Conservation (phyloP, 257 asterid genomes). For the Nicotiana sylvestris region DNA sequence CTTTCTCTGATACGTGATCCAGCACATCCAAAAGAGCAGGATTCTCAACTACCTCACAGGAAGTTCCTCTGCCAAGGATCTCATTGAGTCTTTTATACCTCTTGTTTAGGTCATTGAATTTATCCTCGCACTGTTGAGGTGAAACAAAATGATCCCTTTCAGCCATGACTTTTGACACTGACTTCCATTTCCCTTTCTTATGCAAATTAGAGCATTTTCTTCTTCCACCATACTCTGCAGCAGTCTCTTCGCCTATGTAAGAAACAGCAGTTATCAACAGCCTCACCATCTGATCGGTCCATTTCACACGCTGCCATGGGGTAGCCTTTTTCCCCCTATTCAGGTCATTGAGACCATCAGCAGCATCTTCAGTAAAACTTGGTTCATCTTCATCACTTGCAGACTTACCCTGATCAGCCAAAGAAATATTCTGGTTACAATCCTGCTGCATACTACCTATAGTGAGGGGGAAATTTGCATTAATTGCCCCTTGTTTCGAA, state of each 20-base stretch:
- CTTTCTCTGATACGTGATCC: conserved; percentile 64
- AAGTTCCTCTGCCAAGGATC: conserved; percentile 82
- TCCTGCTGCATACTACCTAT: conserved; percentile 48
- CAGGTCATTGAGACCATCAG: conserved; percentile 25
- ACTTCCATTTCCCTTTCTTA: conserved; percentile 79
- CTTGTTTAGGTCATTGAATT: conserved; percentile 83
- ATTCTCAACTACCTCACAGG: conserved; percentile 81
- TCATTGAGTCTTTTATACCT: conserved; percentile 85
- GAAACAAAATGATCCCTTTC: conserved; percentile 79
- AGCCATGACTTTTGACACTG: conserved; percentile 81
- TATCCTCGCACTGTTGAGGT: conserved; percentile 93
- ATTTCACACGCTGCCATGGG: conserved; percentile 54
- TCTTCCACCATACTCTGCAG: conserved; percentile 38
- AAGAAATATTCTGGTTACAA: conserved; percentile 27
- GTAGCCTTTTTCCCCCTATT: conserved; percentile 49
- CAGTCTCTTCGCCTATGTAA: conserved; percentile 60
- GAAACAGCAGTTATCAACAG: conserved; percentile 71
- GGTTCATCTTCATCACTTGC: conserved; percentile 75
- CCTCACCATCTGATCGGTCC: conserved; percentile 63
- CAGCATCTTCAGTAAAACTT: conserved; percentile 42
- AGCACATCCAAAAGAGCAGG: conserved; percentile 59
- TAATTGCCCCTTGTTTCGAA: conserved; percentile 37
- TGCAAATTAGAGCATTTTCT: conserved; percentile 53
- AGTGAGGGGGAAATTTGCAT: conserved; percentile 45
- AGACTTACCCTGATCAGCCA: conserved; percentile 38